phyloP scores from a whole-genome alignment of 805 yeast genomes.

The Yamadazyma paraphyllophila region DNA sequence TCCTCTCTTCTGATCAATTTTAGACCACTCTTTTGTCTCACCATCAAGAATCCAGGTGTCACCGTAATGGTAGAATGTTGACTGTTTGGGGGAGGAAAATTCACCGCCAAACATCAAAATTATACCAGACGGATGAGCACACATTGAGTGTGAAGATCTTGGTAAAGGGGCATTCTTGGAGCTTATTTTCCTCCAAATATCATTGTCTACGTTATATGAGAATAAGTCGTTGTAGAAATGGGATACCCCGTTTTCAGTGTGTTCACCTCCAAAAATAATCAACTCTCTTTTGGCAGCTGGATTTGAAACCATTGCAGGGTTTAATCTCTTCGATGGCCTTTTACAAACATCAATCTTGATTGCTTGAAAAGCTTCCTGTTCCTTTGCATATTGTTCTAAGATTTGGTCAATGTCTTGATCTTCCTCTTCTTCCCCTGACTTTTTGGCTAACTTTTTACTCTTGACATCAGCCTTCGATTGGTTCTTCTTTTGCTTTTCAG shows the following conservation, averaged over 20 bases:
- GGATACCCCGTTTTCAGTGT: constrained; percentile 48
- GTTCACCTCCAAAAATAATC: constrained; percentile 88
- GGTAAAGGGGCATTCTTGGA: constrained; percentile 91
- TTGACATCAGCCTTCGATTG: constrained; percentile 70
- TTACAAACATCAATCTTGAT: constrained; percentile 57
- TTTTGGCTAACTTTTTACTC: constrained; percentile 70
- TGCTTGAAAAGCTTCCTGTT: constrained; percentile 77
- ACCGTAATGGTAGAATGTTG: constrained; percentile 92
- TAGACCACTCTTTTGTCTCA: constrained; percentile 83
- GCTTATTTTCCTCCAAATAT: constrained; percentile 73
- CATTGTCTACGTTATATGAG: constrained; percentile 71
- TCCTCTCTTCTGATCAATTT: constrained; percentile 64
- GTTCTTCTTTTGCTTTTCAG: constrained; percentile 77
- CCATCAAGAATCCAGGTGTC: constrained; percentile 95
- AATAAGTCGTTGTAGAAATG: constrained; percentile 79
- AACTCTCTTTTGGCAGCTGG: constrained; percentile 77
- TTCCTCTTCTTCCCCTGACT: constrained; percentile 76
- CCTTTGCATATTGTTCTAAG: constrained; percentile 69
- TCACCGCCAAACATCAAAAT: constrained; percentile 93
- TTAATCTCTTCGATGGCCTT: constrained; percentile 68
- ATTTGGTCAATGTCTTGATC: constrained; percentile 85
- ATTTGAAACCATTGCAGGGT: constrained; percentile 70
- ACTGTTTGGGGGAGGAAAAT: constrained; percentile 93
- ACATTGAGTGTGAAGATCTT: constrained; percentile 90
- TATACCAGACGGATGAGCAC: constrained; percentile 88